Base-by-base conservation (phyloP, 164 flowering plant genomes). In the Vitis riparia region DNA sequence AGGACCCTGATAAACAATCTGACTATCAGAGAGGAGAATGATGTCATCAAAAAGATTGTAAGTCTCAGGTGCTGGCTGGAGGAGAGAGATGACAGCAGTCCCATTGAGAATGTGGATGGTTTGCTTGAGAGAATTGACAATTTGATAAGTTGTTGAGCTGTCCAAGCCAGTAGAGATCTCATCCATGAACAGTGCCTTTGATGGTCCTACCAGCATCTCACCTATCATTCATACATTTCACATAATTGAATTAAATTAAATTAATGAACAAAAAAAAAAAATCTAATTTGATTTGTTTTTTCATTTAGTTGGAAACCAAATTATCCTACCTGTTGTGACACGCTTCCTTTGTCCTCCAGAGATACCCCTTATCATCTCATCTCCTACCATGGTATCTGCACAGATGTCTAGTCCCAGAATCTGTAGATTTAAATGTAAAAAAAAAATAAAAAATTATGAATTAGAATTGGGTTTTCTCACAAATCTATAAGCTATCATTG, bases 31-130 rank as follows among this genome's bases (percentile, higher is more conserved):
- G 37, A 92, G 68, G 49, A 92, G 90, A 50, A 92, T 77, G 55
- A 92, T 85, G 74, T 90, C 97, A 71, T 90, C 97, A 30, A 91
- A 91, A 37, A 37, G 88, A 50, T 88, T 75, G 29, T 83, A 91
- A 32, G 91, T 89, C 80, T 92, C 97, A 0, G 97, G 97, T 12
- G 97, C 91, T 8, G 97, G 97, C 79, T 90, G 97, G 47, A 92
- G 87, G 51, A 92, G 91, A 19, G 97, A 88, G 51, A 92, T 86
- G 48, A 92, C 29, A 9, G 89, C 88, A 4, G 97, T 90, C 60
- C 85, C 90, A n/a, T 84, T 66, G 15, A 88, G 78, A 58, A 89
- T 78, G 74, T 89, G 95, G 51, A 86, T 75, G 3, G 70, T 58
- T 59, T 92, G 89, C 75, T 75, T 76, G 1, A 92, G 59, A 14